Evolutionary conservation across 805 yeast species (phyloP).

Genomic region (Wickerhamiella sorbophila): DNA sequence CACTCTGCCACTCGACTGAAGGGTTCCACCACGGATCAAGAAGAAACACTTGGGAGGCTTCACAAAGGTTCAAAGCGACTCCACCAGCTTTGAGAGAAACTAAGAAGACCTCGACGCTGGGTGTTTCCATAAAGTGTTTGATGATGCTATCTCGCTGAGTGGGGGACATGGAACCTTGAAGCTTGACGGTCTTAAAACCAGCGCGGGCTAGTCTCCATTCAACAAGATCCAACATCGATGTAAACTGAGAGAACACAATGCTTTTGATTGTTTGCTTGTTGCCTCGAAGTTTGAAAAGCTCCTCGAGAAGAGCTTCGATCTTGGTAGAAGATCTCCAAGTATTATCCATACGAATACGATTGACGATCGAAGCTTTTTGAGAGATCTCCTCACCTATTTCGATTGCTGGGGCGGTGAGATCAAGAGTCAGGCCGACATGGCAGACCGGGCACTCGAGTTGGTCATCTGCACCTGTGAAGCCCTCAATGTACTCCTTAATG

Average conservation of each 20-base stretch:
- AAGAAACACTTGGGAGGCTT: conserved; percentile 90
- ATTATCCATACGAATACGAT: conserved; percentile 64
- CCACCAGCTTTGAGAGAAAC: conserved; percentile 98
- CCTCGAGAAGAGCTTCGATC: conserved; percentile 92
- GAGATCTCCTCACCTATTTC: conserved; percentile 37
- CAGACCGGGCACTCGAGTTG: conserved; percentile 87
- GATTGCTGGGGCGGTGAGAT: conserved; percentile 71
- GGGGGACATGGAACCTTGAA: conserved; percentile 97
- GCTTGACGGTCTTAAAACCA: conserved; percentile 84
- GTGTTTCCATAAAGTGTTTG: conserved; percentile 80
- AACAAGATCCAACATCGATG: conserved; percentile 87
- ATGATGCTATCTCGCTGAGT: conserved; percentile 86
- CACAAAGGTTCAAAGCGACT: conserved; percentile 90
- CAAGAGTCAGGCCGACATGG: conserved; percentile 84
- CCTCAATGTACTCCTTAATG: conserved; percentile 75
- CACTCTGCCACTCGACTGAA: conserved; percentile 94
- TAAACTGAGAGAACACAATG: conserved; percentile 93
- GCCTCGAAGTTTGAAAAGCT: conserved; percentile 70
- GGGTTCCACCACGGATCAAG: conserved; percentile 99
- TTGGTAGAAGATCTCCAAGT: conserved; percentile 95
- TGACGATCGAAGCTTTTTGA: conserved; percentile 58
- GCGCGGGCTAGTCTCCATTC: conserved; percentile 94
- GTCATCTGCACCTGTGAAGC: conserved; percentile 41
- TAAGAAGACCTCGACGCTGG: conserved; percentile 81
- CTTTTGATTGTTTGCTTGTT: conserved; percentile 84